Conservation (phyloP, 73 alveolate genomes). For the Blepharisma stoltei region DNA sequence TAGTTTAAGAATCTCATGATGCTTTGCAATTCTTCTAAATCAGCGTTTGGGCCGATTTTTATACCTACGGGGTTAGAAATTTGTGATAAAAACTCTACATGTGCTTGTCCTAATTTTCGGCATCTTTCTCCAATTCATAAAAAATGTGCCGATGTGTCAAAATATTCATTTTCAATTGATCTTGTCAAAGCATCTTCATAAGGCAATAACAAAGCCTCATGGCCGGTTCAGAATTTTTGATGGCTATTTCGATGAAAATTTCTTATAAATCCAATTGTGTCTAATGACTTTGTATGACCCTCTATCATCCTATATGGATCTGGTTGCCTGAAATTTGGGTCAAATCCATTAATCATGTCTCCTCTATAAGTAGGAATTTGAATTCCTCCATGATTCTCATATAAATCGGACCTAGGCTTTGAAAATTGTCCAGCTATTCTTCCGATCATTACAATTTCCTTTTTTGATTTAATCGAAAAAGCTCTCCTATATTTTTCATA, state of each 20-base stretch:
- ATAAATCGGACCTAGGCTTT: constrained; percentile 42
- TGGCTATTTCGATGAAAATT: background rate
- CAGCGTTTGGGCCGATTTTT: constrained; percentile 44
- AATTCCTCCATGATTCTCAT: constrained; percentile 14
- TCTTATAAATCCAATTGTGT: background rate
- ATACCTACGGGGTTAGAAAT: constrained; percentile 49
- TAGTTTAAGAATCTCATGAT: constrained; percentile 36
- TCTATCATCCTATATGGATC: constrained; percentile 40
- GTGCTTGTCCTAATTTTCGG: constrained; percentile 40
- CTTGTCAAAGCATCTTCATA: constrained; percentile 37
- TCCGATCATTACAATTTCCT: constrained; percentile 34
- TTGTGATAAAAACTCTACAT: constrained; percentile 42
- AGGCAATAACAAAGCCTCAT: constrained; percentile 40
- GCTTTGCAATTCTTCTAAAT: constrained; percentile 21
- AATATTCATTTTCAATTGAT: background rate
- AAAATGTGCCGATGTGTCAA: constrained; percentile 32
- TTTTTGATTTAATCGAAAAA: background rate
- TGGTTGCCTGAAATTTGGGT: constrained; percentile 28
- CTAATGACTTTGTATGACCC: constrained; percentile 27
- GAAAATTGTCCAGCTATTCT: constrained; percentile 54
- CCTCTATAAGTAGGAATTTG: constrained; percentile 36
- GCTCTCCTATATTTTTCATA: constrained; percentile 4
- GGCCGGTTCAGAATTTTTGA: constrained; percentile 33
- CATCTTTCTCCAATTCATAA: constrained; percentile 55
- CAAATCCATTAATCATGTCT: constrained; percentile 34